Base-by-base conservation (phyloP, 495 filamentous ascomycete species). In the Emericellopsis terricola region DNA sequence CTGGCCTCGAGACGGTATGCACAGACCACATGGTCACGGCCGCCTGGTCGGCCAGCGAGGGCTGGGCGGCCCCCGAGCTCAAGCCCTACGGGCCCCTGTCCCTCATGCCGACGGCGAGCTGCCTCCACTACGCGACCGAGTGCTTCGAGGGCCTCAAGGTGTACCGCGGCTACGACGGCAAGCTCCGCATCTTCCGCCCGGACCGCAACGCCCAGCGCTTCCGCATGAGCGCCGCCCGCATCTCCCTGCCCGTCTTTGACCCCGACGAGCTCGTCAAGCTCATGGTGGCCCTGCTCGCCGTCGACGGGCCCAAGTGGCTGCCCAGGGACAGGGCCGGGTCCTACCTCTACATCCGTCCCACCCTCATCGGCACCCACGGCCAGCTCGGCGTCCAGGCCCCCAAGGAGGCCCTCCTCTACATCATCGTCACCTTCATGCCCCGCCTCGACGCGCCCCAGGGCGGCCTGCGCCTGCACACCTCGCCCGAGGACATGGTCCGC, bases 91-190 rank as follows among this genome's bases (percentile, higher is more conserved):
- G 78, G 34, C 81, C 83, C 17, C 59, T 94, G 18, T 66, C 68
- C 42, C 68, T 94, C 48, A 77, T 81, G 55, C 86, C 86, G 5
- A 84, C 78, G 10, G 78, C 84, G 11, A 81, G 76, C n/a, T 71
- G 73, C 18, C 70, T 93, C 24, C 83, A 93, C 60, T 93, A 93
- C 51, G 84, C 84, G 11, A 89, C 81, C 24, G 78, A 87, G 46
- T 93, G 84, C 56, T 92, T 92, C 57, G 84, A 93, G 53, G 84
- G 84, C 19, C 65, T 89, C 57, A 93, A 91, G 53, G 71, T 69
- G 24, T 91, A 86, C 61, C 80, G 84, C 36, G 83, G 82, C 17
- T 69, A 68, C 44, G 82, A 91, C 53, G 78, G 78, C 30, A 71
- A 72, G 39, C 61, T 94, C 36, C 80, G 86, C 24, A 59, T 94